Conservation (phyloP, 2,329 filamentous ascomycete genomes). For the Penicillium sp. region DNA sequence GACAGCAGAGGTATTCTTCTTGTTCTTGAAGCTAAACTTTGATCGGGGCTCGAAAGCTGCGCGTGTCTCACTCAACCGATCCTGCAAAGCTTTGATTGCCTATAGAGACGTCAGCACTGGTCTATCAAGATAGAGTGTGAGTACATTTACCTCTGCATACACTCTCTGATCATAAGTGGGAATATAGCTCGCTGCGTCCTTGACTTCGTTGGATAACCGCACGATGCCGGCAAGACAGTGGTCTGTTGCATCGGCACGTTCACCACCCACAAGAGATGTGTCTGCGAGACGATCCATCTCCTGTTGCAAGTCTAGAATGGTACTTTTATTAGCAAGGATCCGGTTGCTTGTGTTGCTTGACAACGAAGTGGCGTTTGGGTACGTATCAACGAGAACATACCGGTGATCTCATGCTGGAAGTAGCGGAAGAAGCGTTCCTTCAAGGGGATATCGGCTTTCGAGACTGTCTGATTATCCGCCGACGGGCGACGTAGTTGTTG, state of each 20-base stretch:
- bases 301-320: conserved; percentile 64
- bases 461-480: conserved; percentile 32
- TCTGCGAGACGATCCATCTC: conserved; percentile 67
- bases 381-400: conserved; percentile 43
- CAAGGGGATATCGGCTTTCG: conserved; percentile 42
- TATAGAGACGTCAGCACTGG: conserved; percentile 36
- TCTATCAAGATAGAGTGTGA: background rate
- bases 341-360: background rate
- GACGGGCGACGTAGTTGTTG: conserved; percentile 29
- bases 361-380: conserved; percentile 10
- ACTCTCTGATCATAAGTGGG: conserved; percentile 87
- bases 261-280: conserved; percentile 63
- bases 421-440: conserved; percentile 83
- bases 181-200: conserved; percentile 76
- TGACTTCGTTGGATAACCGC: conserved; percentile 76
- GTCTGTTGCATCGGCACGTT: conserved; percentile 77
- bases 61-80: conserved; percentile 70
- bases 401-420: conserved; percentile 71
- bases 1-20: conserved; percentile 54
- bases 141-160: conserved; percentile 66
- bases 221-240: conserved; percentile 76
- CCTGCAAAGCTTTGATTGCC: conserved; percentile 76
- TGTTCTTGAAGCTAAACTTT: conserved; percentile 78
- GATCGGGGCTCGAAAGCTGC: conserved; percentile 68
- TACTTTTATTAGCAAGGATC: conserved; percentile 14